Percentiles rank a stretch among this genome's conserved stretches.
Evolutionary conservation across 2,329 filamentous ascomycete genomes (phyloP).

Genomic region (Cyclaneusma minus): DNA sequence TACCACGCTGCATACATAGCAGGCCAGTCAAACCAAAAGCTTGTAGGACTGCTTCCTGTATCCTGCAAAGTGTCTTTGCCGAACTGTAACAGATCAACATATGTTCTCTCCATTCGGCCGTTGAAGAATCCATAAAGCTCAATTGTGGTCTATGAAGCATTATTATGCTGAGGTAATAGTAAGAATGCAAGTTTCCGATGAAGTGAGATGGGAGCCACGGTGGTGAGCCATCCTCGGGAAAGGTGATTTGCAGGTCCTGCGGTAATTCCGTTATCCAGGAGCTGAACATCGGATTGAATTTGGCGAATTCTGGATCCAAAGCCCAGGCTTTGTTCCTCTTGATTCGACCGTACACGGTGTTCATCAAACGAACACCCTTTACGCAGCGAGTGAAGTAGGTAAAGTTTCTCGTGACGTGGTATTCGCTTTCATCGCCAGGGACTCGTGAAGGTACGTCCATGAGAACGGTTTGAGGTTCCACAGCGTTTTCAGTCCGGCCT

Average conservation of each 20-base stretch:
- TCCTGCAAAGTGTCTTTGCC: conserved; percentile 68
- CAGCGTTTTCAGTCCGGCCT: too few species aligned
- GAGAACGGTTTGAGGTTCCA: too few species aligned
- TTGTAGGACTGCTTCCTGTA: conserved; percentile 71
- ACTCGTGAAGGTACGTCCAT: conserved; percentile 48
- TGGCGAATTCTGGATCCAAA: conserved; percentile 66
- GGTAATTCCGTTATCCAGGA: conserved; percentile 67
- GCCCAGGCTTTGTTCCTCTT: conserved; percentile 76
- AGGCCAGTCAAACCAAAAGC: conserved; percentile 67
- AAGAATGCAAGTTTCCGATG: conserved; percentile 75
- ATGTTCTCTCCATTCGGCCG: conserved; percentile 68
- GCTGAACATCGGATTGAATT: conserved; percentile 62
- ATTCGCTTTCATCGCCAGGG: conserved; percentile 60
- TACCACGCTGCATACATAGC: conserved; percentile 82
- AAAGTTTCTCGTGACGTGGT: conserved; percentile 68
- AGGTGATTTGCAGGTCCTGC: conserved; percentile 59
- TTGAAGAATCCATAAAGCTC: conserved; percentile 58
- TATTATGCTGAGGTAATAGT: conserved; percentile 74
- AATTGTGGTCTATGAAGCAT: conserved; percentile 81
- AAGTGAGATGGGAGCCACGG: conserved; percentile 81
- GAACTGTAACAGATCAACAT: conserved; percentile 77
- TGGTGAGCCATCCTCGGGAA: conserved; percentile 61
- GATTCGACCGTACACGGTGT: conserved; percentile 56
- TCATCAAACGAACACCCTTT: conserved; percentile 64
- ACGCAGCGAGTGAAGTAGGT: conserved; percentile 66